Percentiles rank a stretch among this genome's conserved stretches.
Evolutionary conservation across 345 rosid genomes (phyloP).

Genomic region (Lumnitzera racemosa): DNA sequence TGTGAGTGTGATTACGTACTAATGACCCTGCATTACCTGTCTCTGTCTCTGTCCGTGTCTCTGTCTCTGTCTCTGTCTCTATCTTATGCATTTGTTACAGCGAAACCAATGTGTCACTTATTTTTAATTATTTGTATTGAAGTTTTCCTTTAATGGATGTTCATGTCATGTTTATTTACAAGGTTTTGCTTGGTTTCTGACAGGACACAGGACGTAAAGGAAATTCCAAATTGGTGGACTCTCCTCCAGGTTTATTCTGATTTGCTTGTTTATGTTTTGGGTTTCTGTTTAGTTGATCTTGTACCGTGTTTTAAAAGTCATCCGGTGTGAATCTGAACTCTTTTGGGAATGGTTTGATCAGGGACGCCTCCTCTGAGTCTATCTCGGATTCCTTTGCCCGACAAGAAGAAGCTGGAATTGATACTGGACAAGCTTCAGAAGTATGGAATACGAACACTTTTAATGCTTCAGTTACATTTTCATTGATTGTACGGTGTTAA

Average conservation of each 20-base stretch:
- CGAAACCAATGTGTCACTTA: constrained; percentile 2
- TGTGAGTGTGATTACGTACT: background rate
- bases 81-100: constrained; percentile 9
- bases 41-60: constrained; percentile 29
- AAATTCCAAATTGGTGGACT: constrained; percentile 27
- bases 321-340: background rate
- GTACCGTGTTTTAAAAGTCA: background rate
- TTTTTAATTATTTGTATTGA: background rate
- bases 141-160: constrained; percentile 11
- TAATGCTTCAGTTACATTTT: background rate
- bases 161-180: background rate
- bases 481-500: background rate
- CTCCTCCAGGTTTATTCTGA: constrained; percentile 37
- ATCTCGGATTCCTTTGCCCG: constrained; percentile 50
- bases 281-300: background rate
- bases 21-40: constrained; percentile 39
- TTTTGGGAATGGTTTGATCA: constrained; percentile 19
- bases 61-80: constrained; percentile 15
- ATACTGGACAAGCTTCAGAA: constrained; percentile 92
- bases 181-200: constrained; percentile 17
- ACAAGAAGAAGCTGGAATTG: constrained; percentile 68
- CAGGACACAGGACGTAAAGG: constrained; percentile 52
- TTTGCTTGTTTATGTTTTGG: background rate
- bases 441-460: constrained; percentile 30
- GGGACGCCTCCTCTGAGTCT: constrained; percentile 37